Conservation (phyloP, 306 rosid genomes). For the Canavalia gladiata region DNA sequence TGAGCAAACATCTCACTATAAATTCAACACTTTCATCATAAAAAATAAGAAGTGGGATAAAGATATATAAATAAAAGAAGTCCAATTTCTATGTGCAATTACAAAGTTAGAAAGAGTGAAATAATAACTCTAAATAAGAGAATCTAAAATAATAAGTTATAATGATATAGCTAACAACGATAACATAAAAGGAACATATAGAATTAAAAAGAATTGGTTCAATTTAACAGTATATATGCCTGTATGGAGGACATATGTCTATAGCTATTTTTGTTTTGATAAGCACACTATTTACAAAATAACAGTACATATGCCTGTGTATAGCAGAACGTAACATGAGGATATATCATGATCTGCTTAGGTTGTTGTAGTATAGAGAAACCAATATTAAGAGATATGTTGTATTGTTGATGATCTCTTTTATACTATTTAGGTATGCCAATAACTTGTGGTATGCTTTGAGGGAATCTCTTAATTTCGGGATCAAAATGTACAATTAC, state of each 20-base stretch:
- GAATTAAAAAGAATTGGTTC: conserved; percentile 6
- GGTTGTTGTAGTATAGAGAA: background rate
- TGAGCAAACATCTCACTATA: conserved; percentile 1
- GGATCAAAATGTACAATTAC: background rate
- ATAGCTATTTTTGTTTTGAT: conserved; percentile 34
- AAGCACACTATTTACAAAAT: background rate
- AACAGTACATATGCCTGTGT: conserved; percentile 20
- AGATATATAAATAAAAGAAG: conserved; percentile 5
- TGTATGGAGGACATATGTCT: background rate
- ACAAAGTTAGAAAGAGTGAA: background rate
- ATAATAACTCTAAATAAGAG: conserved; percentile 1
- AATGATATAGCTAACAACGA: background rate
- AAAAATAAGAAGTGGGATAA: conserved; percentile 10
- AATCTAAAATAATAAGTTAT: background rate
- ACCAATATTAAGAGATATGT: background rate
- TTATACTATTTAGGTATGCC: background rate
- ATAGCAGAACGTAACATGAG: background rate
- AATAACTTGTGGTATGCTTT: background rate
- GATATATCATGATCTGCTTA: conserved; percentile 8
- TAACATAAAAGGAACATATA: background rate
- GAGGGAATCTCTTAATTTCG: conserved; percentile 27
- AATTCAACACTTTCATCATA: background rate
- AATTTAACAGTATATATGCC: background rate
- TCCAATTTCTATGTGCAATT: background rate
- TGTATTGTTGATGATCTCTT: background rate